Conservation (phyloP, 2,329 filamentous ascomycete genomes). For the Stagonosporopsis chrysanthemi region DNA sequence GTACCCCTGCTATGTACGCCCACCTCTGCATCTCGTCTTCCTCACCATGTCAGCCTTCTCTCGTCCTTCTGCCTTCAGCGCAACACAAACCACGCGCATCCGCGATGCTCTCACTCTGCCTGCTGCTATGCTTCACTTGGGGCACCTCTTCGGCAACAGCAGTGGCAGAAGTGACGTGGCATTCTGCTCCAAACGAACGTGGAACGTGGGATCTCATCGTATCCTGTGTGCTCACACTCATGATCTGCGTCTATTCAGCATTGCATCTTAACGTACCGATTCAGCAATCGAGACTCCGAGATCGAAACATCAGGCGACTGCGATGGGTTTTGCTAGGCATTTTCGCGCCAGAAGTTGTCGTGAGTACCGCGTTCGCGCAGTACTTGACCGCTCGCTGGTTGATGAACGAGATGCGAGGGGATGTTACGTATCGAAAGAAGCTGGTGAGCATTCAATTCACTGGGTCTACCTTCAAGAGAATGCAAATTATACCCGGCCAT, state of each 20-base stretch:
- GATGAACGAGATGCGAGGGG: conserved; percentile 25
- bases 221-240: conserved; percentile 31
- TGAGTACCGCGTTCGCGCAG: conserved; percentile 35
- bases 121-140: conserved; percentile 13
- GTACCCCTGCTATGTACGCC: conserved; percentile 1
- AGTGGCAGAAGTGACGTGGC: conserved; percentile 25
- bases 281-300: conserved; percentile 22
- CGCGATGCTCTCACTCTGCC: conserved; percentile 13
- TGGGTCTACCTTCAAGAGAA: neutral
- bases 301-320: conserved; percentile 24
- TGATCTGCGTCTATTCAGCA: conserved; percentile 35
- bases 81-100: neutral
- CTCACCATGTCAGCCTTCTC: conserved; percentile 1
- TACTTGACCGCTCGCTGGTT: conserved; percentile 33
- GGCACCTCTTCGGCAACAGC: conserved; percentile 9
- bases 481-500: neutral
- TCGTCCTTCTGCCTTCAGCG: neutral
- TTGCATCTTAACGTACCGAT: conserved; percentile 36
- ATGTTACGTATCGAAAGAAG: conserved; percentile 23
- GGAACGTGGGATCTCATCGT: conserved; percentile 31
- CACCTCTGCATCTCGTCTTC: neutral
- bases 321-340: conserved; percentile 33
- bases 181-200: conserved; percentile 28
- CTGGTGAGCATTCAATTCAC: neutral
- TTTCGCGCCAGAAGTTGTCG: conserved; percentile 36